Base-by-base conservation (phyloP, 495 filamentous ascomycete species). In the Penicillium psychrofluorescens region DNA sequence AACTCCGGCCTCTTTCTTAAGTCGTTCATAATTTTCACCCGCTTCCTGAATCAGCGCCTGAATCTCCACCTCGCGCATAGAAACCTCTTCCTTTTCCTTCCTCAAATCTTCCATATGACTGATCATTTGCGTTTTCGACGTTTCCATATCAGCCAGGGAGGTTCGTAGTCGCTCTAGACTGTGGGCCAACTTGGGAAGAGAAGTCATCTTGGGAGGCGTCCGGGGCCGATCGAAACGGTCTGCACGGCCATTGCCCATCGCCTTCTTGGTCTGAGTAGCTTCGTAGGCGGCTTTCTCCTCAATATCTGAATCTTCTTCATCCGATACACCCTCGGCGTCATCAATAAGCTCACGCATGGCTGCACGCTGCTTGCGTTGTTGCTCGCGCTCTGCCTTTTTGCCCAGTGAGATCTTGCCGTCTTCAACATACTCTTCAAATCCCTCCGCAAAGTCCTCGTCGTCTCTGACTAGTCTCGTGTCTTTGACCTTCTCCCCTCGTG, bases 361-460 rank as follows among this genome's bases (percentile, higher is more conserved):
- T 40, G 80, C 76, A 28, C 85, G 76, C 7, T 86, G 77, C 28
- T 75, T 76, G 29, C 70, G 71, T 27, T 77, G 73, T 14, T 85
- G 80, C 43, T 86, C 86, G n/a, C 78, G 75, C 65, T 94, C 87
- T 4, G 90, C 88, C 46, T 84, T 84, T 52, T 74, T 78, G 34
- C 89, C 87, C 0, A 97, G 74, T 2, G 86, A 75, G 9, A 95
- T 78, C 28, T 77, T 77, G 11, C 84, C 89, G 57, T 95, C 91
- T 13, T 90, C 84, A 11, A 91, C 84, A 50, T 86, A 95, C 45
- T 95, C 88, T 41, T 95, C 90, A 58, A 95, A 95, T 4, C 90
- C 90, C 67, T 98, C 92, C 29, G 82, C 84, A n/a, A 96, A 78
- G 56, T 95, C 88, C 56, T 97, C 92, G 55, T 96, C 91, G 41